Evolutionary conservation across 805 yeast genomes (phyloP), one percentile per base, ranked within the genome.

Genomic region (Candida michaelii): DNA sequence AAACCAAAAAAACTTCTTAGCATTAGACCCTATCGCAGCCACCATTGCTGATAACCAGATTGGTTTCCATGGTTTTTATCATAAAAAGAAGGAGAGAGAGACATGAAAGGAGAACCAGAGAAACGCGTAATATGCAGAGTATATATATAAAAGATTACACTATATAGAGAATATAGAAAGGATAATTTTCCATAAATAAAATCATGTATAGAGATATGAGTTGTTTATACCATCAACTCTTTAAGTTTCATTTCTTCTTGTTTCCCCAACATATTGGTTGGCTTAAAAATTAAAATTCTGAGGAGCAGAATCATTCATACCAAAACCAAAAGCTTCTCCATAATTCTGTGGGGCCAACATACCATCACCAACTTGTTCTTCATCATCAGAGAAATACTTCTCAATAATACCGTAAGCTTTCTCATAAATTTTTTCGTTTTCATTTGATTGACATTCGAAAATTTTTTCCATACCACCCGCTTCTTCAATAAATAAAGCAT

Each of bases 381-480:
- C 80, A 35, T 86, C 96, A 42, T 83, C 95, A 41, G 84, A 76
- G 69, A 93, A 93, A 69, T 89, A 93, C 54, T 85, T 88, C 60
- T 88, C 96, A 65, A 93, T 89, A 59, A 93, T 88, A 52, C 73
- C 73, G 71, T 79, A 93, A 25, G 98, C 95, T 71, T 89, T 90
- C 62, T 85, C 80, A 68, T 93, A 93, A 59, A 93, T 87, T 60
- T 84, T 87, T 62, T 91, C 95, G 67, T 91, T 93, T 59, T 82
- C 87, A 69, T 88, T 89, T 62, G 77, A 80, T 75, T 93, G 99
- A 63, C 96, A 86, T 48, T 87, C 89, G 66, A 85, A 85, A 56
- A 93, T 91, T 73, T 88, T 90, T 65, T 93, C 98, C 82, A 89
- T 85, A 49, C 99, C 99, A 56, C 97, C 98, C 33, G 97, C 97